Evolutionary conservation across 2,329 filamentous ascomycete species (phyloP).

Genomic region (Aspergillus sp.): DNA sequence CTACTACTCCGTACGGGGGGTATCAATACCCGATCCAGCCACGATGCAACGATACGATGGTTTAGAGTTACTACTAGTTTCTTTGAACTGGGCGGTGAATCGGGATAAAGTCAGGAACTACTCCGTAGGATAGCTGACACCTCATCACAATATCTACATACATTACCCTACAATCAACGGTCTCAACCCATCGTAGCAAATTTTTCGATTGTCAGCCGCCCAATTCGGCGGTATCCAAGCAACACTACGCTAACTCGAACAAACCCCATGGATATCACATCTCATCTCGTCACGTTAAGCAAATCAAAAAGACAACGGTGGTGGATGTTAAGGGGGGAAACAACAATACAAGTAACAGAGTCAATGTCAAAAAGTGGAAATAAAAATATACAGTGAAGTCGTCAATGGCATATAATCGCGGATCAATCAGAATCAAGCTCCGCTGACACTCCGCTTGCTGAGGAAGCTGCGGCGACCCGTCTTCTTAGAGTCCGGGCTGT

Average conservation of each 20-base stretch:
- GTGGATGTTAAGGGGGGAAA: background rate
- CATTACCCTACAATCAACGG: no score
- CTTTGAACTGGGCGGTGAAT: no score
- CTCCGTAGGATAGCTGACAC: no score
- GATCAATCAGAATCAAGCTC: conserved; percentile 21
- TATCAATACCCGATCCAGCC: no score
- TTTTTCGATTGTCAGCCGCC: conserved; percentile 1
- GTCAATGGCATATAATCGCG: conserved; percentile 8
- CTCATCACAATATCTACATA: no score
- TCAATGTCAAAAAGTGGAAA: background rate
- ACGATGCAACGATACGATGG: no score
- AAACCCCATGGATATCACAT: conserved; percentile 9
- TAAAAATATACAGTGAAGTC: conserved; percentile 11
- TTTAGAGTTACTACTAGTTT: no score
- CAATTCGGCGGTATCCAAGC: conserved; percentile 2
- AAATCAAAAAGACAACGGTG: background rate
- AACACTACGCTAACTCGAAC: conserved; percentile 7
- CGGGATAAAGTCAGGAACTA: no score
- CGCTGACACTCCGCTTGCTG: conserved; percentile 45
- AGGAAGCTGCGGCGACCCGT: conserved; percentile 49
- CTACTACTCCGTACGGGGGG: no score
- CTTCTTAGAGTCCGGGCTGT: conserved; percentile 46
- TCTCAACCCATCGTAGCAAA: background rate
- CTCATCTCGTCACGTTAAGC: background rate
- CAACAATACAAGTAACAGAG: background rate